Conservation (phyloP, 768 basidiomycete genomes). For the Coprinopsis sp. region DNA sequence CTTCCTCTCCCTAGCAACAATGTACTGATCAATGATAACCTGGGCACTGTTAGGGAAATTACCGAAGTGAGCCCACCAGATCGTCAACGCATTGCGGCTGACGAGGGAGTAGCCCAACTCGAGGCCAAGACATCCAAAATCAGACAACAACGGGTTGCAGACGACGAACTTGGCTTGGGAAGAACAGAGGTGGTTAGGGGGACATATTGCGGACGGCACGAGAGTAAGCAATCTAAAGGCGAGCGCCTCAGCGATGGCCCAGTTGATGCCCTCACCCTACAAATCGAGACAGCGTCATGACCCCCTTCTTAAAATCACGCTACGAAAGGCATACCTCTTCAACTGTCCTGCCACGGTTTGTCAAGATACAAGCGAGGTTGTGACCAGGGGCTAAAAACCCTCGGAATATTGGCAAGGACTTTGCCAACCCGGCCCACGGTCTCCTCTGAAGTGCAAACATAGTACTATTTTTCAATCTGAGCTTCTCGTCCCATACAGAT, state of each 20-base stretch:
- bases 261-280: conserved; percentile 89
- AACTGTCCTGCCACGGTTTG: conserved; percentile 82
- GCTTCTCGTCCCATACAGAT: too few relatives aligned
- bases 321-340: too few relatives aligned
- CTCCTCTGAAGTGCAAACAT: conserved; percentile 85
- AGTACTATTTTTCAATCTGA: too few relatives aligned
- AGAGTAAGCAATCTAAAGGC: conserved; percentile 92
- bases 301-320: too few relatives aligned
- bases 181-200: conserved; percentile 79
- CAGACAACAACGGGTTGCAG: conserved; percentile 95
- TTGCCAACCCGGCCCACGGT: conserved; percentile 84
- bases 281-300: too few relatives aligned
- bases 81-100: conserved; percentile 84
- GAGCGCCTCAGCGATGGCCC: conserved; percentile 97
- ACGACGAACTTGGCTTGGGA: conserved; percentile 91
- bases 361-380: conserved; percentile 91
- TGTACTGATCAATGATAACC: conserved; percentile 98
- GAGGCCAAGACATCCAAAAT: conserved; percentile 92
- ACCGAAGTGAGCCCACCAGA: conserved; percentile 99
- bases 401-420: conserved; percentile 80
- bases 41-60: conserved; percentile 98
- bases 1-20: conserved; percentile 95
- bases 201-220: conserved; percentile 91
- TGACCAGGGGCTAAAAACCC: conserved; percentile 83
- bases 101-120: conserved; percentile 98